Conservation (phyloP, 306 rosid species). For the Oxytropis ochrocephala region DNA sequence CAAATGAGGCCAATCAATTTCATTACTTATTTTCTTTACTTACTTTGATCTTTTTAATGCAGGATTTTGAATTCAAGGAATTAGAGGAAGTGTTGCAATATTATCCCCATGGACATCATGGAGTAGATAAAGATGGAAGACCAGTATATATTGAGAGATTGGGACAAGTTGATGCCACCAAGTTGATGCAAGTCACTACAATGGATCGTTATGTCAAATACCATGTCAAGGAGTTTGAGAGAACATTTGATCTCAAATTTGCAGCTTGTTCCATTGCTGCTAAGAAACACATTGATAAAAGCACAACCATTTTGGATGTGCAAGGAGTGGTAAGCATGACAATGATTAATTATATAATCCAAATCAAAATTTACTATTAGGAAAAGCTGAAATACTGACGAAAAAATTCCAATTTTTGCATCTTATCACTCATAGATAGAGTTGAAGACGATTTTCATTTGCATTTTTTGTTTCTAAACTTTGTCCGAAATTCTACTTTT, state of each 20-base stretch:
- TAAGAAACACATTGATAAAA: constrained; percentile 88
- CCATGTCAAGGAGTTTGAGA: constrained; percentile 85
- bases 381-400: no score
- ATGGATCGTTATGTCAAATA: constrained; percentile 74
- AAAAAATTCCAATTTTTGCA: no score
- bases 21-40: neutral
- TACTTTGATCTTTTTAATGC: neutral
- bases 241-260: constrained; percentile 63
- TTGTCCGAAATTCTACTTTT: no score
- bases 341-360: neutral
- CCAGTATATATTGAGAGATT: constrained; percentile 85
- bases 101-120: constrained; percentile 93
- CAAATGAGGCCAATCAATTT: neutral
- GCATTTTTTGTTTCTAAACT: no score
- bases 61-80: constrained; percentile 90
- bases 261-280: constrained; percentile 90
- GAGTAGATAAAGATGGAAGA: constrained; percentile 84
- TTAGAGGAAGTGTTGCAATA: constrained; percentile 53
- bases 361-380: neutral
- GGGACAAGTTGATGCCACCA: constrained; percentile 66
- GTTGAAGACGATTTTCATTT: no score
- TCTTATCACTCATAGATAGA: no score
- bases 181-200: constrained; percentile 80
- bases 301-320: constrained; percentile 91
- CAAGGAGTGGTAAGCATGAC: constrained; percentile 81